A percentile compares a stretch with the other conserved stretches of the same genome.
Evolutionary conservation across 331 rosid genomes (phyloP).

Genomic region (Stylosanthes scabra): DNA sequence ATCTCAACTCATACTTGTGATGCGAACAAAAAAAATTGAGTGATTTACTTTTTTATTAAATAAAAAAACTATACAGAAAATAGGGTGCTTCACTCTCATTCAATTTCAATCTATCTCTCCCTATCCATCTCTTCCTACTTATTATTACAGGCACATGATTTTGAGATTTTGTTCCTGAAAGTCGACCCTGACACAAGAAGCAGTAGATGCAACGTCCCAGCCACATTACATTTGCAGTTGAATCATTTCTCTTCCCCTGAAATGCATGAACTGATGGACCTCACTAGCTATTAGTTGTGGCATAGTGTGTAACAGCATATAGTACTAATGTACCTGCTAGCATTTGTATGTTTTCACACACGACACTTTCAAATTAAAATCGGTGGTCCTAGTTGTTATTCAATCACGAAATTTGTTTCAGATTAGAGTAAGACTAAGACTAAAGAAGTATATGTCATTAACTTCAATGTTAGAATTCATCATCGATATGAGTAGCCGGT

Average conservation of each 20-base stretch:
- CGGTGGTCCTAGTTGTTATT: not conserved
- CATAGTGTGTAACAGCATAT: not conserved
- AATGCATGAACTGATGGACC: not conserved
- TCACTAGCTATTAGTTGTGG: not conserved
- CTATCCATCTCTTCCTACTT: constrained; percentile 32
- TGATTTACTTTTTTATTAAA: too few species aligned
- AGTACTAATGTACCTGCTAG: not conserved
- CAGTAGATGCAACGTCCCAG: constrained; percentile 14
- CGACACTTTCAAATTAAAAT: not conserved
- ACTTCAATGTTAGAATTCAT: too few species aligned
- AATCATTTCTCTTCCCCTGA: constrained; percentile 5
- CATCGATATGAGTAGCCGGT: too few species aligned
- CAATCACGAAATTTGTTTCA: not conserved
- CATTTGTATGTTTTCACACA: constrained; percentile 3
- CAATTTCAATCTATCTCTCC: too few species aligned
- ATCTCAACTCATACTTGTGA: too few species aligned
- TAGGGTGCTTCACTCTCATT: too few species aligned
- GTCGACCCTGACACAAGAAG: constrained; percentile 39
- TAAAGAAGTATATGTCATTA: too few species aligned
- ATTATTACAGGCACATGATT: constrained; percentile 36
- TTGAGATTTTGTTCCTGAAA: constrained; percentile 37
- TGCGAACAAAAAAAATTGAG: too few species aligned
- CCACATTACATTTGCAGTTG: constrained; percentile 1
- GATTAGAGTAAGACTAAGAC: not conserved
- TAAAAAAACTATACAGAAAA: too few species aligned